phyloP scores from a whole-genome alignment of 176 grass and related monocot species.

The Eleusine coracana region DNA sequence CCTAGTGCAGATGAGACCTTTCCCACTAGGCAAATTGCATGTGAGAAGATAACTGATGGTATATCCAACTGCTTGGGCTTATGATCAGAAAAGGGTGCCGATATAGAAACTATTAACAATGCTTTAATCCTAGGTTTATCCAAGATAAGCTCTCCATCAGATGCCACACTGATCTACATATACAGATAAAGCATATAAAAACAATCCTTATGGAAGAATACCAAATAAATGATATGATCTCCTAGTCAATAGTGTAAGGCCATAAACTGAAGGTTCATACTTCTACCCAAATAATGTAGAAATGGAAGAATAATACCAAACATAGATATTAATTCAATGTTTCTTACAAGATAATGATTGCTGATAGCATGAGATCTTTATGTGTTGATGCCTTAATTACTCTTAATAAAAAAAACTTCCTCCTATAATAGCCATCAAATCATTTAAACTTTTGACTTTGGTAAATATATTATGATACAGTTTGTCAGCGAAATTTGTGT shows the following conservation, averaged over 20 bases:
- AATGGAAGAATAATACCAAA: conserved; percentile 20
- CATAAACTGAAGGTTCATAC: neutral
- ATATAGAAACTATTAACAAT: conserved; percentile 72
- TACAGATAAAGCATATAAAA: conserved; percentile 37
- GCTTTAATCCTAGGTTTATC: conserved; percentile 69
- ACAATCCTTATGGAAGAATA: neutral
- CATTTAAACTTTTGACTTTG: too few species aligned
- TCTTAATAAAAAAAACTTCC: neutral
- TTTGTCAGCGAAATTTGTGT: too few species aligned
- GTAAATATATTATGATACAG: too few species aligned
- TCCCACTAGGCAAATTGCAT: conserved; percentile 67
- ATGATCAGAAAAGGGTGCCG: conserved; percentile 53
- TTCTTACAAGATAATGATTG: neutral
- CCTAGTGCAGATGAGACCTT: conserved; percentile 64
- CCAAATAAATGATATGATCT: conserved; percentile 8
- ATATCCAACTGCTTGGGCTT: conserved; percentile 56
- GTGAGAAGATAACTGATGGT: conserved; percentile 67
- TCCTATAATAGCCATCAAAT: neutral
- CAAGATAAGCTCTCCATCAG: conserved; percentile 65
- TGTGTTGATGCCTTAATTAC: neutral
- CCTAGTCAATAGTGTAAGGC: neutral
- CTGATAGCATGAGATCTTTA: neutral
- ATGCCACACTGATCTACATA: conserved; percentile 62
- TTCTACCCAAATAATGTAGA: neutral
- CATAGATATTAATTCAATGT: neutral